phyloP scores from a whole-genome alignment of 2,329 filamentous ascomycete species.

The Cladosporium oxysporum region DNA sequence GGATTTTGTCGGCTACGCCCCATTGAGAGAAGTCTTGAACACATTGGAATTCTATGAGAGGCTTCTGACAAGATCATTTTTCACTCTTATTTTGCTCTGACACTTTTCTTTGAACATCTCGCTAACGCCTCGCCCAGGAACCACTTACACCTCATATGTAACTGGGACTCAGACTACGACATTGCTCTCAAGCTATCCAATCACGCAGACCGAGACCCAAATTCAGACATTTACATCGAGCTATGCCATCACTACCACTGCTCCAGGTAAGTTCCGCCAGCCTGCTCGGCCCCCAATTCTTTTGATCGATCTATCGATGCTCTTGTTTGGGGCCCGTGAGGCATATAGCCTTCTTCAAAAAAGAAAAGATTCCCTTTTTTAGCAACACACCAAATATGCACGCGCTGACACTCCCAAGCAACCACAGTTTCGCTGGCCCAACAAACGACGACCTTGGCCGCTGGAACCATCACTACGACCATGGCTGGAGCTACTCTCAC shows the following conservation, averaged over 20 bases:
- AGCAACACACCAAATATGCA: not conserved
- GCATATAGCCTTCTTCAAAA: no score
- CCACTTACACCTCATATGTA: conserved; percentile 1
- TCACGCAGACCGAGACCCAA: not conserved
- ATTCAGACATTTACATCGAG: conserved; percentile 1
- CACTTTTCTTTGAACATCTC: not conserved
- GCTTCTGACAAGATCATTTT: not conserved
- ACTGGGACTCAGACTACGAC: conserved; percentile 2
- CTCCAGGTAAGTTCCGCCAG: not conserved
- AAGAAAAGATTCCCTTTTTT: not conserved
- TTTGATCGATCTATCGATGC: not conserved
- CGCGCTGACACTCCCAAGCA: not conserved
- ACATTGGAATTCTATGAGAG: not conserved
- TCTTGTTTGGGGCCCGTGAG: no score
- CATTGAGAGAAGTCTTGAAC: not conserved
- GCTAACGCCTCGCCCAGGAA: not conserved
- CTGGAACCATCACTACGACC: not conserved
- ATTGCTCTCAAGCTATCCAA: conserved; percentile 2
- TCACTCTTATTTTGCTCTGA: not conserved
- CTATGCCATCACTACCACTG: conserved; percentile 4
- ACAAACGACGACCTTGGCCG: not conserved
- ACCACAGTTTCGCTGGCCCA: not conserved
- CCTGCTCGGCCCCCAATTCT: not conserved
- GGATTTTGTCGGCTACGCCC: no score
- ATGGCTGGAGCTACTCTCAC: conserved; percentile 1